Base-by-base conservation (phyloP, 2,329 filamentous ascomycete genomes). In the Tolypocladium tropicale region DNA sequence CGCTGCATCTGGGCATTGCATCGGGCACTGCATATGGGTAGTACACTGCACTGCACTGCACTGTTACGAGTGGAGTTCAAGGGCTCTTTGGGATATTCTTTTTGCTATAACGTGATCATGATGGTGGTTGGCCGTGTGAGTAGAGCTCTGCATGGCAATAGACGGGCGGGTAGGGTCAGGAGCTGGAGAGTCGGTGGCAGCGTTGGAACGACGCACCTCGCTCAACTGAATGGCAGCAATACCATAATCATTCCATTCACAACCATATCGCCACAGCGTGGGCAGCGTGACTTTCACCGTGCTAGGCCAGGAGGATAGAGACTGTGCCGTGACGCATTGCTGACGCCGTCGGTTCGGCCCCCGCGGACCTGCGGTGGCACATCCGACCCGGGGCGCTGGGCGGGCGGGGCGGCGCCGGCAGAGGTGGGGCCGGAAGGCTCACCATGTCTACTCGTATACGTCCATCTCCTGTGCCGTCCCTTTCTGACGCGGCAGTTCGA, bases 191-290 rank as follows among this genome's bases (percentile, higher is more conserved):
- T 30, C 16, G 25, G 25, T 18, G 46, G 14, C 16, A 4, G 43
- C 16, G 6, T 28, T 25, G 25, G 14, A 23, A 16, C 16, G 16
- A 18, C 23, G 51, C 12, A 34, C 14, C 34, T 12, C 14, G 50
- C 49, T 57, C 56, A 56, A 68, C 67, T 70, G 67, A 70, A 70
- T 68, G 67, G 67, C 67, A 70, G 65, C 58, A 70, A 70, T 69
- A 70, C 66, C 67, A 70, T 68, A 68, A 68, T n/a, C 37, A 25
- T 18, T 25, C 10, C 43, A 30, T 48, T 48, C 14, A 25, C 43
- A 16, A n/a, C 46, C 6, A 30, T 4, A 18, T 28, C 25, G 25
- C 28, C 46, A n/a, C 25, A 12, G 9, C 6, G 2, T 30, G 14
- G 23, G 43, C 12, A 11, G 46, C 28, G 16, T n/a, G 9, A 32